Evolutionary conservation across 257 asterid species (phyloP), one percentile per base, ranked within the genome.

Genomic region (Sherardia arvensis): DNA sequence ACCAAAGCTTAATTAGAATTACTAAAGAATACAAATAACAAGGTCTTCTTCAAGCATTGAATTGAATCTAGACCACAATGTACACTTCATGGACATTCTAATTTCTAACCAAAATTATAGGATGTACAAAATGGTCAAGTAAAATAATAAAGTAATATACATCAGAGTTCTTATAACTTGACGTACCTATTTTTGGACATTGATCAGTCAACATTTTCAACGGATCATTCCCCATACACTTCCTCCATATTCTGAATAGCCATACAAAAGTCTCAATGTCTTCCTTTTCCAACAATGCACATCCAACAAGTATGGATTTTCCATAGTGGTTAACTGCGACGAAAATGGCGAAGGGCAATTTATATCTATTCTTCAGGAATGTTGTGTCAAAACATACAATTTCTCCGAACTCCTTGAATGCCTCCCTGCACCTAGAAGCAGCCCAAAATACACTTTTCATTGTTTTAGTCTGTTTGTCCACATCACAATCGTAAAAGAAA

Each of bases 311-410:
- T 4, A 48, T 4, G 2, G 68, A 49, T 32, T 65, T 33, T 9
- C 53, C 26, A 65, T 65, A 51, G 11, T 21, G 53, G 22, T 65
- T 53, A 3, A 53, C 69, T 14, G 32, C 53, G 4, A 53, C n/a
- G n/a, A 65, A 65, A 1, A 17, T 38, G 17, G 53, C 69, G 53
- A 65, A 65, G 4, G 51, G 32, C 53, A 65, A 15, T 3, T 6
- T 7, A 66, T 18, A 29, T 10, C 27, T 25, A 14, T 56, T 66
- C 0, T 53, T 7, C 10, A 66, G 43, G 38, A 34, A 47, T 2
- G 53, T 47, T 1, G 53, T 47, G 15, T 47, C 53, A 47, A 47
- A 47, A 7, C 20, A 4, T 33, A 33, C 38, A 4, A 6, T 6
- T 4, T 33, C 38, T 33, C 38, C 38, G 7, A 33, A 33, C 38